These are phyloP conservation scores for Nepenthes alata DNA, from an alignment of 179 eudicot species.

Conservation along the genomic window DNA sequence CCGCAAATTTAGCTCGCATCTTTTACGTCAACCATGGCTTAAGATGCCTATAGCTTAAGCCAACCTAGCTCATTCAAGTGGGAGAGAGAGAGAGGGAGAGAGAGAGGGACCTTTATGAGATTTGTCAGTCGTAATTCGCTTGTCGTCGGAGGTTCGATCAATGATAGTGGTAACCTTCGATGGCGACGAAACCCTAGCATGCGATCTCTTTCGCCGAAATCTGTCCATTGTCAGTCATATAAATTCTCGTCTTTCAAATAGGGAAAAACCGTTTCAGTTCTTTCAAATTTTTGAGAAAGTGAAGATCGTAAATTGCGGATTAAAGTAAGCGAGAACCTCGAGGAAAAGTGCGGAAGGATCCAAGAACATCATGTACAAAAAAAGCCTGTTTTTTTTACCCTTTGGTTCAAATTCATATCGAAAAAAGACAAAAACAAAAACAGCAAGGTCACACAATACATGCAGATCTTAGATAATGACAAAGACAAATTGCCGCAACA, in stretches of 20 bases:
- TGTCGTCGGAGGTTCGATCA: conserved; percentile 15
- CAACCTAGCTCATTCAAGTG: neutral
- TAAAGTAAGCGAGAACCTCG: conserved; percentile 10
- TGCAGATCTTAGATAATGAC: neutral
- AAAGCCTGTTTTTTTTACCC: too few species aligned
- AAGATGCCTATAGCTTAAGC: neutral
- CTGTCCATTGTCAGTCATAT: conserved; percentile 23
- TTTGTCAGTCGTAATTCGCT: conserved; percentile 5
- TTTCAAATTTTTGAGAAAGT: conserved; percentile 4
- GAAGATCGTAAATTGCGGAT: conserved; percentile 14
- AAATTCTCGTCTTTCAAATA: conserved; percentile 7
- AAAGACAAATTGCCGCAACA: too few species aligned
- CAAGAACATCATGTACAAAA: too few species aligned
- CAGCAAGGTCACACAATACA: neutral
- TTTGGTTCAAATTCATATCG: neutral
- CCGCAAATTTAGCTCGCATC: conserved; percentile 13
- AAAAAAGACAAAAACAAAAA: neutral
- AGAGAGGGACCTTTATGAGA: conserved; percentile 15
- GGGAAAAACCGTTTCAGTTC: neutral
- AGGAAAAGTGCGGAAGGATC: neutral
- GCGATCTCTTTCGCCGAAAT: conserved; percentile 15
- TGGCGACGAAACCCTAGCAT: conserved; percentile 19
- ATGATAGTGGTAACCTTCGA: conserved; percentile 15
- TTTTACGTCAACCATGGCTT: conserved; percentile 14
- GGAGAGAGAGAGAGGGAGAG: neutral